phyloP scores from a whole-genome alignment of 2,329 filamentous ascomycete species.

The Graphilbum ipis-grandicollis region DNA sequence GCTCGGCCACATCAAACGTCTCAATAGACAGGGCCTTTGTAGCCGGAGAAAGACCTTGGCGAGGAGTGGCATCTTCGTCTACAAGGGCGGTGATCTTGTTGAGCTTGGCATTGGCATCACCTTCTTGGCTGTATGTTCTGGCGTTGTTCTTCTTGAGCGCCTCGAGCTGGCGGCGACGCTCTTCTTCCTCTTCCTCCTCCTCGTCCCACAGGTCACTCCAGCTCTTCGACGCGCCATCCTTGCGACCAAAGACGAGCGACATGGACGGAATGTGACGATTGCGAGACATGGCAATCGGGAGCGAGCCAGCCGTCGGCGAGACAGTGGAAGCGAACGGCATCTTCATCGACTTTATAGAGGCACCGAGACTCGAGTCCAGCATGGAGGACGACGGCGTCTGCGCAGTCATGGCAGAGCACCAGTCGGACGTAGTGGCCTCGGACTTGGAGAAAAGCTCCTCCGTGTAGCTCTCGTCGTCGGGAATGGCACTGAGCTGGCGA shows the following conservation, averaged over 20 bases:
- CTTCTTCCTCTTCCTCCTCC: slow-evolving; percentile 56
- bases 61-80: slow-evolving; percentile 26
- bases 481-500: slow-evolving; percentile 76
- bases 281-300: slow-evolving; percentile 67
- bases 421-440: slow-evolving; percentile 47
- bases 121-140: slow-evolving; percentile 66
- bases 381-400: slow-evolving; percentile 74
- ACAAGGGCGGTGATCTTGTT: slow-evolving; percentile 10
- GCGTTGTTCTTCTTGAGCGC: slow-evolving; percentile 51
- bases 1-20: slow-evolving; percentile 17
- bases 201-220: slow-evolving; percentile 99
- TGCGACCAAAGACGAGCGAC: slow-evolving; percentile 64
- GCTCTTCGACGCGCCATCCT: slow-evolving; percentile 81
- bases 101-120: slow-evolving; percentile 19
- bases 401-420: slow-evolving; percentile 60
- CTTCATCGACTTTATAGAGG: slow-evolving; percentile 49
- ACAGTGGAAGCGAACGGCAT: slow-evolving; percentile 19
- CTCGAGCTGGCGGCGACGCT: slow-evolving; percentile 40
- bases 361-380: slow-evolving; percentile 63
- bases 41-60: slow-evolving; percentile 22
- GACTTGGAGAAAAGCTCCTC: slow-evolving; percentile 79
- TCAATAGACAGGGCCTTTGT: slow-evolving; percentile 22
- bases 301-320: slow-evolving; percentile 46
- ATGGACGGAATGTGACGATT: slow-evolving; percentile 53
- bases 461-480: slow-evolving; percentile 56